Base-by-base conservation (phyloP, 139 green algal genomes). In the Chlorella sp. region DNA sequence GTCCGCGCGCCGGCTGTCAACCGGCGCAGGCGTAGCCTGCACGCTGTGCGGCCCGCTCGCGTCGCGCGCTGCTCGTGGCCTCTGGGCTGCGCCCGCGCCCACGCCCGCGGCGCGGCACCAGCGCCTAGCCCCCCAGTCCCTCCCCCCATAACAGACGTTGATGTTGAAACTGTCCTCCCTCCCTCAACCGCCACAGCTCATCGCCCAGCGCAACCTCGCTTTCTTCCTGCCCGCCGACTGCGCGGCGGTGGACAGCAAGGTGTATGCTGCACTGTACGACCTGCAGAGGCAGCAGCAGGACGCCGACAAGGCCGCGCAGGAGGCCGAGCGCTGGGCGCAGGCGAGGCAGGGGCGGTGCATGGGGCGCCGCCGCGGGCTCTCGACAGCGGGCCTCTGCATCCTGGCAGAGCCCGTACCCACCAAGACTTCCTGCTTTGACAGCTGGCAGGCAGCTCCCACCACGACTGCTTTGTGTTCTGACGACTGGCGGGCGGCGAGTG, bases 211-310 rank as follows among this genome's bases (percentile, higher is more conserved):
- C 50, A 74, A 74, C 51, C 25, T 9, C 23, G 68, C 50, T 36
- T 64, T 74, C 68, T 74, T 56, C 68, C 68, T 74, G 50, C 68
- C 68, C 5, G 23, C 35, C 1, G 68, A 74, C n/a, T 21, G 45
- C 27, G 68, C 68, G 5, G 51, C 68, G 14, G 68, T 38, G 3
- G 68, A 51, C 51, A 38, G 17, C 11, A 51, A 50, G 3, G 51
- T 74, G 35, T 50, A 74, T 12, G 38, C 36, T 0, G 51, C 64
- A 36, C 68, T 74, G 51, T 50, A 74, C 51, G 40, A 2, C 38
- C 51, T 74, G 36, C 38, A 36, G 5, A 40, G 68, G 36, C 36
- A 27, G 7, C 68, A 74, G 38, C 55, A 29, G n/a, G 68, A 74
- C 14, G 68, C 68, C 3, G 68, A 25, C 50, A 74, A 53, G 68